phyloP scores from a whole-genome alignment of 495 filamentous ascomycete genomes.

The Neurospora tetrasperma region DNA sequence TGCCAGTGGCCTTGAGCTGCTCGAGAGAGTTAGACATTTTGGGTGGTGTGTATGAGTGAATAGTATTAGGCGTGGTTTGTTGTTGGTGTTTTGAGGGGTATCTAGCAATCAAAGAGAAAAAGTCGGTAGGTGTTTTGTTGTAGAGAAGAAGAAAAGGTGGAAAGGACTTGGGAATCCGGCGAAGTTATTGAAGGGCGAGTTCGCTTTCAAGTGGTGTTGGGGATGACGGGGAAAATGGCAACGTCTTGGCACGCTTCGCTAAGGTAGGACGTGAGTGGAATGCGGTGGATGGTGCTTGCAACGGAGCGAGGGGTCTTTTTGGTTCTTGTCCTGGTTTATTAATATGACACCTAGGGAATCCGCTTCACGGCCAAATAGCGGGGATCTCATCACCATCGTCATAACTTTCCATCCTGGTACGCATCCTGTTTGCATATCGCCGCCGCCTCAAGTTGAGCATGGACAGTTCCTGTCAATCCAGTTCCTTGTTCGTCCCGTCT shows the following conservation, averaged over 20 bases:
- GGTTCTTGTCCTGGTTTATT: background rate
- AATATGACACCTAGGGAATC: background rate
- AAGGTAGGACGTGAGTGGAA: background rate
- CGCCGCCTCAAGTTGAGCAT: background rate
- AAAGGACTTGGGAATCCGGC: background rate
- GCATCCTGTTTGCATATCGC: background rate
- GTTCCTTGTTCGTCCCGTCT: background rate
- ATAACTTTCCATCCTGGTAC: background rate
- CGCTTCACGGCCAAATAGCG: background rate
- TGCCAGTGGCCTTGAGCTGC: slow-evolving; percentile 92
- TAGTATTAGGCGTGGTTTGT: background rate
- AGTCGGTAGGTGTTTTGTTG: slow-evolving; percentile 1
- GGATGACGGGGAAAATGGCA: background rate
- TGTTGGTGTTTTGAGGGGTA: background rate
- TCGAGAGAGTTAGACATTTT: slow-evolving; percentile 83
- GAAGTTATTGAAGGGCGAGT: background rate
- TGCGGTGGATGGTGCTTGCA: background rate
- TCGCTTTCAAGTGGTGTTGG: background rate
- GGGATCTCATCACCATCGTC: background rate
- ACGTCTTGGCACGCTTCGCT: background rate
- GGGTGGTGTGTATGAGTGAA: slow-evolving; percentile 5
- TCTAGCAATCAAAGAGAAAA: slow-evolving; percentile 2
- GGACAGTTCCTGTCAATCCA: background rate
- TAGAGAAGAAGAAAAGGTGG: background rate
- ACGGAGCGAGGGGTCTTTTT: background rate